Percentiles rank a stretch among this genome's conserved stretches.
Conservation (phyloP, 345 rosid genomes). For the Raphanus raphanistrum region DNA sequence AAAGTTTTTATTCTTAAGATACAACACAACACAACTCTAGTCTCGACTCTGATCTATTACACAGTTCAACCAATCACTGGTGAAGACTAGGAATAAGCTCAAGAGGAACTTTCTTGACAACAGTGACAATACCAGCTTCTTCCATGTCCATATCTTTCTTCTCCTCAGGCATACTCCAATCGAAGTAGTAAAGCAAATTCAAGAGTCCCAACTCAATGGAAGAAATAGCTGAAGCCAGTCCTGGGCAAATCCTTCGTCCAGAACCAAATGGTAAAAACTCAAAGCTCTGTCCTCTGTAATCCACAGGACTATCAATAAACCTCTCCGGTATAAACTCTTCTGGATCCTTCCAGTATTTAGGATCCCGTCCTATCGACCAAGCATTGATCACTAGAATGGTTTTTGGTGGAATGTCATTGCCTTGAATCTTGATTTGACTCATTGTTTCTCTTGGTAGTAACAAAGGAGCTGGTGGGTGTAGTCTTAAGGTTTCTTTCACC, state of each 20-base stretch:
- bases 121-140: not conserved
- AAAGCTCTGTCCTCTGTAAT: not conserved
- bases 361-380: not conserved
- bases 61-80: not conserved
- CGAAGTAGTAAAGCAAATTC: not conserved
- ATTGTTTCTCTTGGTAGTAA: not conserved
- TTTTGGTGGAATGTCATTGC: not conserved
- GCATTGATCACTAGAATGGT: not conserved
- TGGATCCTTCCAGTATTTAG: slow-evolving; percentile 1
- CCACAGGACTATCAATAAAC: not conserved
- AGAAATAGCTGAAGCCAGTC: not conserved
- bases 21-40: not conserved
- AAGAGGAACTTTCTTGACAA: not conserved
- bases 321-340: not conserved
- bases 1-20: not conserved
- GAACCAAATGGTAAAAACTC: not conserved
- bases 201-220: not conserved
- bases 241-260: not conserved
- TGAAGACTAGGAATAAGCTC: not conserved
- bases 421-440: not conserved
- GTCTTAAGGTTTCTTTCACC: not conserved
- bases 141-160: not conserved
- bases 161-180: not conserved
- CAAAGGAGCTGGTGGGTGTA: not conserved
- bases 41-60: not conserved